Evolutionary conservation across 176 grass and related monocot genomes (phyloP), one percentile per base, ranked within the genome.

Genomic region (Bothriochloa decipiens): DNA sequence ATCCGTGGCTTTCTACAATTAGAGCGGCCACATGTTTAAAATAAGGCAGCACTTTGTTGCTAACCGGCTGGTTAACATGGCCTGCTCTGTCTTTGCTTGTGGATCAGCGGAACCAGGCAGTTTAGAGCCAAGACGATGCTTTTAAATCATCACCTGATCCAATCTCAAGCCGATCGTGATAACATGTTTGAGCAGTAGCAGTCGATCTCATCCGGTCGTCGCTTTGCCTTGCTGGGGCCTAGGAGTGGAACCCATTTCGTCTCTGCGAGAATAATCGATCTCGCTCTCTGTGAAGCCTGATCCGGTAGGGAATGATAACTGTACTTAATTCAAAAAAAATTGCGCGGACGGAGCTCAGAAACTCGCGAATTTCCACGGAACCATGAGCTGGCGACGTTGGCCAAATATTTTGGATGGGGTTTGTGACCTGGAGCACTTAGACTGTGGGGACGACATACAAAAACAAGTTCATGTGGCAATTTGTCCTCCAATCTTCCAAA

Each of bases 371-470:
- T 50, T 76, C 70, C 70, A 10, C 62, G 11, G 23, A 18, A 52
- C 41, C 62, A 18, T 43, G 82, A 81, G 76, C 63, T 81, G 72
- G 74, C 18, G 15, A 27, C 74, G 20, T 1, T 22, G 37, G 61
- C 80, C 87, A 80, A 61, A 43, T 80, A 65, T 53, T 53, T 72
- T 84, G 87, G 76, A 40, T 80, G 47, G 18, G 76, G 15, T 37
- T 84, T 68, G 65, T 81, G 82, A 85, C 62, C 82, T 89, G 77
- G 76, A 76, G 3, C 52, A 45, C 40, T 85, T 76, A 63, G 60
- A 43, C 17, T 37, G 29, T 50, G 58, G 64, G 45, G 70, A 14
- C 46, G 70, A 14, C 46, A 42, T 62, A 15, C 2, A 32, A 58
- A 58, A 62, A 69, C 70, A 85, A 74, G 58, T 57, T 25, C 3